Evolutionary conservation across 257 asterid species (phyloP).

Genomic region (Solanum bukasovii): DNA sequence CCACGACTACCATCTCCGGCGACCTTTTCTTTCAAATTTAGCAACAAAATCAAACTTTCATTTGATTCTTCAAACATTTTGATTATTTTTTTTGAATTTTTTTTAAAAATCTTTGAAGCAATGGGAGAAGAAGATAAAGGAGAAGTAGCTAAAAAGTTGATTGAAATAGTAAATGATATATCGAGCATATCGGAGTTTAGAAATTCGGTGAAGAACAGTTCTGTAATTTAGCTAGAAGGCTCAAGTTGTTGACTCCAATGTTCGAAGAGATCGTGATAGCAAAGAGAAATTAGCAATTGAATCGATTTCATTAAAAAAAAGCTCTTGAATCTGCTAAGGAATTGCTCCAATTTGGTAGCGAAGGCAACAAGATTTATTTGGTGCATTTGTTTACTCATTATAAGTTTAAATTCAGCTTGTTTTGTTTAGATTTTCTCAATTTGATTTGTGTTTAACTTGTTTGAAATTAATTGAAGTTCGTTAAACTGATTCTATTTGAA

Average conservation of each 20-base stretch:
- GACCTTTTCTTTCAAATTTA: background rate
- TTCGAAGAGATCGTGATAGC: conserved; percentile 87
- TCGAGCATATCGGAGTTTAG: conserved; percentile 58
- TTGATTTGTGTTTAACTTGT: background rate
- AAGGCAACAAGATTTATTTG: conserved; percentile 88
- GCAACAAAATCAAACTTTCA: background rate
- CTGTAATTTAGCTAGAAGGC: conserved; percentile 73
- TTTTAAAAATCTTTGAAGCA: background rate
- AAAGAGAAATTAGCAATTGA: conserved; percentile 45
- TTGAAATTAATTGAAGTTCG: background rate
- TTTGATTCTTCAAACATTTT: background rate
- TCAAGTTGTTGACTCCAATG: conserved; percentile 89
- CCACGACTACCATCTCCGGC: background rate
- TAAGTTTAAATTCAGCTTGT: background rate
- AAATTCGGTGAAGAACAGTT: conserved; percentile 60
- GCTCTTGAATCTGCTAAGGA: conserved; percentile 69
- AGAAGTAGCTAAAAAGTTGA: conserved; percentile 36
- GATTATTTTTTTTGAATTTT: too few relatives aligned
- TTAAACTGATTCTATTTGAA: background rate
- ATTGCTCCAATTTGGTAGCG: conserved; percentile 81
- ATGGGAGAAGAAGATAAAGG: conserved; percentile 61
- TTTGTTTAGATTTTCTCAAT: background rate
- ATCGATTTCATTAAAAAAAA: conserved; percentile 19
- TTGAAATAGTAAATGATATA: conserved; percentile 55
- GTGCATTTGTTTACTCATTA: conserved; percentile 8